These are phyloP conservation scores for Camillea tinctor DNA, from an alignment of 2,329 filamentous ascomycete genomes.

Conservation along the genomic window DNA sequence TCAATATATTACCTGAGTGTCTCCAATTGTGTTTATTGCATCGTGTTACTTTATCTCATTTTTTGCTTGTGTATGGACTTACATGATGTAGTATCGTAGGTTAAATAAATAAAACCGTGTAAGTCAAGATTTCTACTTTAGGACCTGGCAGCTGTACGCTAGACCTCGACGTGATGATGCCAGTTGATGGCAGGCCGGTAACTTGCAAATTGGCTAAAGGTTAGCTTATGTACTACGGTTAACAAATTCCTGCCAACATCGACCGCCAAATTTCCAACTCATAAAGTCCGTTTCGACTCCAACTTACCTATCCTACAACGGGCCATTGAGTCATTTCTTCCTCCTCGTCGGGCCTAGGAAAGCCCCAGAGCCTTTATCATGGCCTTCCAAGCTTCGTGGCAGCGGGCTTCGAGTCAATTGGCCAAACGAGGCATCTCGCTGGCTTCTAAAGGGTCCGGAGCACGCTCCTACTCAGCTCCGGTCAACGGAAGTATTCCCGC, in stretches of 20 bases:
- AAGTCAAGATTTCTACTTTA: too few relatives aligned
- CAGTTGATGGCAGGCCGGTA: too few relatives aligned
- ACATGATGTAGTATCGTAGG: too few relatives aligned
- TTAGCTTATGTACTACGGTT: too few relatives aligned
- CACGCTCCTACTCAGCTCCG: slow-evolving; percentile 55
- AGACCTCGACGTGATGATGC: too few relatives aligned
- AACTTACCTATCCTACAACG: slow-evolving; percentile 4
- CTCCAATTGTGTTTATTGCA: too few relatives aligned
- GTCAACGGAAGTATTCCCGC: slow-evolving; percentile 62
- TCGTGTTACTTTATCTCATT: too few relatives aligned
- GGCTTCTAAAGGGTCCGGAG: slow-evolving; percentile 9
- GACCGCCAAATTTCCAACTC: slow-evolving; percentile 1
- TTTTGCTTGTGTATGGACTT: too few relatives aligned
- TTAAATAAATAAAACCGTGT: too few relatives aligned
- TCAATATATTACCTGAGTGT: too few relatives aligned
- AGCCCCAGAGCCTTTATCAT: slow-evolving; percentile 12
- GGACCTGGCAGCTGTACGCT: too few relatives aligned
- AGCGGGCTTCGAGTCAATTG: slow-evolving; percentile 9
- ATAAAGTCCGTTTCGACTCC: neutral
- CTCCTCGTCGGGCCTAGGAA: slow-evolving; percentile 9
- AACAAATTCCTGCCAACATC: neutral
- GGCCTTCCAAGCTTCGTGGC: slow-evolving; percentile 14
- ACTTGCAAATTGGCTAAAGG: too few relatives aligned
- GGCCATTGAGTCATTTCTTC: slow-evolving; percentile 13
- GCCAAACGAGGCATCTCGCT: neutral